Evolutionary conservation across 495 filamentous ascomycete species (phyloP).

Genomic region (Penicillium tannophilum): DNA sequence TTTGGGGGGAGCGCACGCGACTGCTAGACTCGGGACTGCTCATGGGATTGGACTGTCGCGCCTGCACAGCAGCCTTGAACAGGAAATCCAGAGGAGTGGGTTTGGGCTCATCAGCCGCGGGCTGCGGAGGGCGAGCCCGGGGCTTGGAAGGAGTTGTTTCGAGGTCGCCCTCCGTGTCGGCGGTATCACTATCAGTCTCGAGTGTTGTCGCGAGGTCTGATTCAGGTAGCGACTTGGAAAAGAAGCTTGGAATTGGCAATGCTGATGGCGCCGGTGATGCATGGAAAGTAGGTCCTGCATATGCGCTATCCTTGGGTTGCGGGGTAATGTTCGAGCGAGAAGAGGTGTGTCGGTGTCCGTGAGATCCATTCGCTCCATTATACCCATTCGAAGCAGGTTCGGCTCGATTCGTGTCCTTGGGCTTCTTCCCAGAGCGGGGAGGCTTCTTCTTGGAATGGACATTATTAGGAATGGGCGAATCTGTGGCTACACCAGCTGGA

Average conservation of each 20-base stretch:
- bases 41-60: conserved; percentile 44
- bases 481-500: conserved; percentile 35
- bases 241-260: conserved; percentile 90
- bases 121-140: conserved; percentile 26
- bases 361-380: neutral
- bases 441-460: conserved; percentile 43
- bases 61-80: conserved; percentile 81
- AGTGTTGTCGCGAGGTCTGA: conserved; percentile 40
- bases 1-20: conserved; percentile 39
- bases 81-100: conserved; percentile 85
- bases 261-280: conserved; percentile 90
- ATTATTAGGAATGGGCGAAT: conserved; percentile 30
- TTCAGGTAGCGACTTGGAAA: conserved; percentile 78
- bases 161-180: conserved; percentile 35
- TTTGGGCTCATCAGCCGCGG: conserved; percentile 42
- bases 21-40: conserved; percentile 47
- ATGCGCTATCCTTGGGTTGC: conserved; percentile 57
- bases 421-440: conserved; percentile 41
- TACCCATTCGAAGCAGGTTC: conserved; percentile 28
- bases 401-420: conserved; percentile 28
- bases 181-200: conserved; percentile 42
- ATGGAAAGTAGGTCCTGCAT: conserved; percentile 94
- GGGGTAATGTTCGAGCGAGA: conserved; percentile 7
- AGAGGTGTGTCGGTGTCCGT: conserved; percentile 30
- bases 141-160: conserved; percentile 49